A percentile compares a stretch with the other conserved stretches of the same genome.
Evolutionary conservation across 495 filamentous ascomycete species (phyloP).

Genomic region (Penicillium egyptiacum): DNA sequence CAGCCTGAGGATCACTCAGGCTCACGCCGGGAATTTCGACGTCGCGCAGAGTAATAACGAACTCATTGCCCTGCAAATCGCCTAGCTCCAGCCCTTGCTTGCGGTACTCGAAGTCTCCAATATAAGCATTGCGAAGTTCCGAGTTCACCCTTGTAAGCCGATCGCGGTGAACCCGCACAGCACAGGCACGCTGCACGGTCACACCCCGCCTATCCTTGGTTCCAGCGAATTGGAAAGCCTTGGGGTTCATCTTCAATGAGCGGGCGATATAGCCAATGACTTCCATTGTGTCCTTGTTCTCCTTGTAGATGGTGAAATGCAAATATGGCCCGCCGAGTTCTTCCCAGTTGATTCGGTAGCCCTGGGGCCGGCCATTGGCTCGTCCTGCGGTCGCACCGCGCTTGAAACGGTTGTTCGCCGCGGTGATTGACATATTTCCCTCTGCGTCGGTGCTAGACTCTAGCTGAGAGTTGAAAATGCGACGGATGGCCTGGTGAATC

Average conservation of each 20-base stretch:
- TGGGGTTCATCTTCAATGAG: slow-evolving; percentile 63
- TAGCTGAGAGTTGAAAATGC: slow-evolving; percentile 65
- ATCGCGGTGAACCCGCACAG: slow-evolving; percentile 61
- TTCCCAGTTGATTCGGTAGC: slow-evolving; percentile 51
- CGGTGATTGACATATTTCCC: slow-evolving; percentile 59
- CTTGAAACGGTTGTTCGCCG: slow-evolving; percentile 44
- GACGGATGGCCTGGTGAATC: slow-evolving; percentile 65
- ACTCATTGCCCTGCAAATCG: slow-evolving; percentile 85
- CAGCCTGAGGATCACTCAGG: slow-evolving; percentile 37
- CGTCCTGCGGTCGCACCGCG: slow-evolving; percentile 33
- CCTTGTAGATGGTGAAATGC: slow-evolving; percentile 94
- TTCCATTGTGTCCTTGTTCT: slow-evolving; percentile 98
- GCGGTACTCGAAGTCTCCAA: slow-evolving; percentile 77
- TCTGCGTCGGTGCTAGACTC: slow-evolving; percentile 61
- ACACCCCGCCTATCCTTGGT: slow-evolving; percentile 92
- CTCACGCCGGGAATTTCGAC: slow-evolving; percentile 61
- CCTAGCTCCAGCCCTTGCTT: slow-evolving; percentile 72
- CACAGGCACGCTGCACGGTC: slow-evolving; percentile 81
- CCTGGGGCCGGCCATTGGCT: slow-evolving; percentile 24
- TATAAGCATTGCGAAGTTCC: slow-evolving; percentile 58
- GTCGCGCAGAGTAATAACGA: slow-evolving; percentile 84
- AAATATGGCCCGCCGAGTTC: slow-evolving; percentile 75
- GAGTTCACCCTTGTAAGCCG: slow-evolving; percentile 62
- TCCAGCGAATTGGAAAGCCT: slow-evolving; percentile 79
- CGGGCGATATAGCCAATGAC: slow-evolving; percentile 70